Evolutionary conservation across 1,284 basidiomycete species (phyloP).

Genomic region (Rhodotorula sp.): DNA sequence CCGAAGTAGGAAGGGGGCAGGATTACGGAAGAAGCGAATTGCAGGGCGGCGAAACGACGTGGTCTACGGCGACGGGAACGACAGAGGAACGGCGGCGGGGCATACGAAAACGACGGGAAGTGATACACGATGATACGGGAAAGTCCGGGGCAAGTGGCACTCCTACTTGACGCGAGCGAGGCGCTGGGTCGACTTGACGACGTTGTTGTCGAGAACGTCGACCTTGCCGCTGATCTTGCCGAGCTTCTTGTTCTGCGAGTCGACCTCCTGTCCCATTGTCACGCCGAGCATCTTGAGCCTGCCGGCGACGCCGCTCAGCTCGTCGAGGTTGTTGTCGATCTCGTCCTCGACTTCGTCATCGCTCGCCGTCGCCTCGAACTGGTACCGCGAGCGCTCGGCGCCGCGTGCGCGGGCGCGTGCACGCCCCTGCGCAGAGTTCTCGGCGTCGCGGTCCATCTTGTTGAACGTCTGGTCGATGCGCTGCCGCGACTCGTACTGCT

Average conservation of each 20-base stretch:
- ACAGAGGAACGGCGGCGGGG: not conserved
- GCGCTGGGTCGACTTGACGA: conserved; percentile 37
- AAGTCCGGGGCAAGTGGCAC: not conserved
- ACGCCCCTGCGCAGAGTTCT: conserved; percentile 55
- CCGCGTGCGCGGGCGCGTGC: conserved; percentile 55
- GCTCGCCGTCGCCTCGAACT: conserved; percentile 92
- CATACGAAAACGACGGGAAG: not conserved
- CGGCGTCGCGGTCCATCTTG: conserved; percentile 57
- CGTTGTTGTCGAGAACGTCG: conserved; percentile 41
- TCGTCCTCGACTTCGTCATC: conserved; percentile 84
- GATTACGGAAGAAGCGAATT: too few species aligned
- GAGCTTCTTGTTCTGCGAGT: conserved; percentile 72
- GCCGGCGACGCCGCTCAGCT: conserved; percentile 78
- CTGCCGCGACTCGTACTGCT: conserved; percentile 83
- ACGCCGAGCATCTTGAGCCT: conserved; percentile 79
- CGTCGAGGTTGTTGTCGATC: conserved; percentile 86
- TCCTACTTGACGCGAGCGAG: conserved; percentile 40
- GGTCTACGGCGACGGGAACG: not conserved
- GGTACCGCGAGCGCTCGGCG: conserved; percentile 78
- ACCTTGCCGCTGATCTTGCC: conserved; percentile 67
- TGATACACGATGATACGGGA: not conserved
- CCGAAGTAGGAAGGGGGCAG: too few species aligned
- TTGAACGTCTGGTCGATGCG: conserved; percentile 75
- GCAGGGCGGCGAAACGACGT: not conserved
- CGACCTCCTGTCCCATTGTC: conserved; percentile 66